Percentiles rank a stretch among this genome's conserved stretches.
These are phyloP conservation scores for Hirschioporus abietinus DNA, from an alignment of 768 basidiomycete genomes.

Conservation along the genomic window DNA sequence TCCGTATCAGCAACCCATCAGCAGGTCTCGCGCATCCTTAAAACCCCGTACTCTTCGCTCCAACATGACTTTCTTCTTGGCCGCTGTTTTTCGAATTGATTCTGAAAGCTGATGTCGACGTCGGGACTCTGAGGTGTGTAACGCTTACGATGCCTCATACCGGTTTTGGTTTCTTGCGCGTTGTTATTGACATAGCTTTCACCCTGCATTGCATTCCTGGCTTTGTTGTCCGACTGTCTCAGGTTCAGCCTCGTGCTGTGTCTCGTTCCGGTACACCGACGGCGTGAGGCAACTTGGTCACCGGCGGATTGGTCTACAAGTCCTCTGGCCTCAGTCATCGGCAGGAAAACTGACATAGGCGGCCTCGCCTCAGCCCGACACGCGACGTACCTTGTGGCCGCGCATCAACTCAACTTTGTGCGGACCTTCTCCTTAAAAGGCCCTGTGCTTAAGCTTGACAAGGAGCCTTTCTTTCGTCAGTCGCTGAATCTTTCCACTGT, in stretches of 20 bases:
- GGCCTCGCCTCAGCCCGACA: constrained; percentile 1
- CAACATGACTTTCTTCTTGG: neutral
- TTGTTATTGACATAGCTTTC: neutral
- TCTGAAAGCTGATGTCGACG: neutral
- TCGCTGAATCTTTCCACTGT: neutral
- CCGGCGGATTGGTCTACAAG: neutral
- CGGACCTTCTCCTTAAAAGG: neutral
- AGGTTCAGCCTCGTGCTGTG: neutral
- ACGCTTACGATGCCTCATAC: neutral
- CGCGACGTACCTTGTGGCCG: constrained; percentile 1
- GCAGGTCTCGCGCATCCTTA: constrained; percentile 2
- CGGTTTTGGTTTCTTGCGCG: neutral
- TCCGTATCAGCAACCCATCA: constrained; percentile 4
- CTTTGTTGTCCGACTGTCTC: constrained; percentile 1
- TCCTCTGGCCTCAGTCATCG: neutral
- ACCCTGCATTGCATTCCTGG: constrained; percentile 1
- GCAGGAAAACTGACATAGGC: constrained; percentile 1
- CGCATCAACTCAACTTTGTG: neutral
- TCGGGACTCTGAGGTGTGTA: neutral
- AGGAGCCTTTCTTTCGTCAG: neutral
- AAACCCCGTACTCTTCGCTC: neutral
- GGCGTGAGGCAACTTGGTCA: constrained; percentile 1
- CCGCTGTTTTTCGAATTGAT: neutral
- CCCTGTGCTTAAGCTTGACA: neutral
- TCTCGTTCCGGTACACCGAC: constrained; percentile 1